phyloP scores from a whole-genome alignment of 1,139 yeast genomes.

The Zygoascus sp. region DNA sequence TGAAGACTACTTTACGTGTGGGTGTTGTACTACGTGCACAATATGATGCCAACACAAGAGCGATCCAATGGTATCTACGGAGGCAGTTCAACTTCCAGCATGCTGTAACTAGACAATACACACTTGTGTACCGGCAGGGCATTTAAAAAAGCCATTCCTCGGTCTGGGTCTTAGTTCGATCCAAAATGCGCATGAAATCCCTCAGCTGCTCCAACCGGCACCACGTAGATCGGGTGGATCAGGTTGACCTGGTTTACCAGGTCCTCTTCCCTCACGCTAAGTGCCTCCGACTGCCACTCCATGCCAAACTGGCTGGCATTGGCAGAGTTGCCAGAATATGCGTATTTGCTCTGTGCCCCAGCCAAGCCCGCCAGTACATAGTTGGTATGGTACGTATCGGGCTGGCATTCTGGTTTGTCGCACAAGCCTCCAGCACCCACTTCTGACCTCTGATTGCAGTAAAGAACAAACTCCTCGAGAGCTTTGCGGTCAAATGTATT shows the following conservation, averaged over 20 bases:
- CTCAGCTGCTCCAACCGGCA: constrained; percentile 44
- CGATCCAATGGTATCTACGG: too few species aligned
- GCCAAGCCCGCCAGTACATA: constrained; percentile 78
- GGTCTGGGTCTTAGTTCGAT: too few species aligned
- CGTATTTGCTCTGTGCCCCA: constrained; percentile 49
- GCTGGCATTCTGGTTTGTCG: constrained; percentile 79
- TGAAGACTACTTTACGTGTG: too few species aligned
- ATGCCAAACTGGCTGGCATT: constrained; percentile 29
- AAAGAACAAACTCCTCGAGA: constrained; percentile 60
- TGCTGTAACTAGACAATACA: too few species aligned
- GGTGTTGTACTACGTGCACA: too few species aligned
- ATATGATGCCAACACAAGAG: too few species aligned
- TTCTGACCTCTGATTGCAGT: constrained; percentile 60
- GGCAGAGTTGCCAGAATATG: constrained; percentile 35
- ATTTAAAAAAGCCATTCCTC: too few species aligned
- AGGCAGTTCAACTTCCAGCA: too few species aligned
- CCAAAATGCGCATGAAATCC: constrained; percentile 24
- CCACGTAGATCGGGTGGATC: constrained; percentile 63
- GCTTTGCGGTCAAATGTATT: constrained; percentile 46
- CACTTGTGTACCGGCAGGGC: too few species aligned
- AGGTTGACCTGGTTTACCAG: constrained; percentile 31
- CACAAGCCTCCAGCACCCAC: constrained; percentile 63
- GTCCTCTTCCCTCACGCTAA: constrained; percentile 17
- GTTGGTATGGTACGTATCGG: constrained; percentile 90
- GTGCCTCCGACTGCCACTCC: constrained; percentile 27